Conservation (phyloP, 2,329 filamentous ascomycete species). For the Metarhizium robertsii region DNA sequence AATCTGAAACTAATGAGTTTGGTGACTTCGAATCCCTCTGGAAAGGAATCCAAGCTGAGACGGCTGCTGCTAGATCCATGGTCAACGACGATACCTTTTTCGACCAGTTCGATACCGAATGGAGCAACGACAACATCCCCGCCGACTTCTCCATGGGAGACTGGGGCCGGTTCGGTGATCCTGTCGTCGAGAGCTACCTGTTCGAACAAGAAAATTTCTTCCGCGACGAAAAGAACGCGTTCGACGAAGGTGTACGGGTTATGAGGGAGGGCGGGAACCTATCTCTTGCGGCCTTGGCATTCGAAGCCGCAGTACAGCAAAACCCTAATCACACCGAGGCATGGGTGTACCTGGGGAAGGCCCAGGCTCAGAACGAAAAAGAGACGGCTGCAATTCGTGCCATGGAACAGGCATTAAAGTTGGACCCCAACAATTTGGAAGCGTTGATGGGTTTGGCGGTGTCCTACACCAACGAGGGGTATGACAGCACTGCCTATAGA, state of each 20-base stretch:
- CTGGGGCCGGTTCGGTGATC: conserved; percentile 60
- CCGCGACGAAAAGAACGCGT: conserved; percentile 70
- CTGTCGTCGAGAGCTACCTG: conserved; percentile 78
- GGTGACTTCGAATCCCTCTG: conserved; percentile 88
- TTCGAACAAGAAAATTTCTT: conserved; percentile 95
- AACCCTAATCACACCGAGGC: conserved; percentile 80
- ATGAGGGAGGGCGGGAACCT: conserved; percentile 91
- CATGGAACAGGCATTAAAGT: conserved; percentile 79
- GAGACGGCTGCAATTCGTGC: conserved; percentile 92
- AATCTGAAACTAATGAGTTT: conserved; percentile 65
- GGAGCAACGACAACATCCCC: conserved; percentile 53
- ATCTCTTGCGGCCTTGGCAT: conserved; percentile 84
- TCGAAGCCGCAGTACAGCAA: conserved; percentile 91
- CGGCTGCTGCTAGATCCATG: conserved; percentile 59
- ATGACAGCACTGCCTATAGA: conserved; percentile 92
- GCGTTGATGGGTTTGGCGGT: conserved; percentile 94
- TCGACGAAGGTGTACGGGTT: conserved; percentile 86
- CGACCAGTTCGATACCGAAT: conserved; percentile 65
- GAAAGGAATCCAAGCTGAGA: conserved; percentile 72
- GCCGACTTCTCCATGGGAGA: conserved; percentile 57
- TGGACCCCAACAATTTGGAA: conserved; percentile 77
- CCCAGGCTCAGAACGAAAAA: conserved; percentile 98
- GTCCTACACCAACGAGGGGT: conserved; percentile 97
- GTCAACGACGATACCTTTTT: conserved; percentile 54
- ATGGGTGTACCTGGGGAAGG: conserved; percentile 85